Base-by-base conservation (phyloP, 2,329 filamentous ascomycete species). In the Hypoxylon sp. region DNA sequence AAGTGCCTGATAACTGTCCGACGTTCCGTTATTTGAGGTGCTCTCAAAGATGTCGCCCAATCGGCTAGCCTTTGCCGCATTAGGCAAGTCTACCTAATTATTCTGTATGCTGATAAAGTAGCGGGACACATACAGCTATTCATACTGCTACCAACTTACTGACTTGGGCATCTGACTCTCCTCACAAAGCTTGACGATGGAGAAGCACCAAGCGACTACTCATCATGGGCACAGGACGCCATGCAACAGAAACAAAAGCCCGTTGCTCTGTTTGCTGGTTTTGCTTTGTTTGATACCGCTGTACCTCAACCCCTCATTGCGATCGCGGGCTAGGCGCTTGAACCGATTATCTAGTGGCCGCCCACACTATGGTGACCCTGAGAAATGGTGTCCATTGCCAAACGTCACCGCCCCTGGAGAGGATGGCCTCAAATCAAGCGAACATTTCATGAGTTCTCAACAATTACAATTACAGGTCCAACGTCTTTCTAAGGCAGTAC, bases 351-450 rank as follows among this genome's bases (percentile, higher is more conserved):
- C 20, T 6, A 6, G 46, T 17, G 11, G 33, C 27, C 30, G 20
- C 17, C 20, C 54, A 33, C 44, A 54, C 30, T 11, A 11, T 13
- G 51, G 33, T 17, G 55, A 59, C 25, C 55, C 53, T 2, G 62
- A 66, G 11, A 55, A 67, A 46, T 74, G 73, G 73, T 72, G 70
- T n/a, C 70, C 70, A 27, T 50, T 72, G 11, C 65, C 70, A 2
- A 25, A 66, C 14, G 20, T 64, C 51, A 61, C 35, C 13, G 14
- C 6, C 6, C 65, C 70, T 20, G 13, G 48, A 20, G 62, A 66
- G 13, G 70, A 72, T 30, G 59, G 64, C 11, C 68, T 72, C 14
- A 33, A 59, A 17, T 13, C 64, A 30, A 72, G 70, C 33, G 55
- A 68, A n/a, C 68, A 72, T 27, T 59, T 72, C 6, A 72, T 71